Evolutionary conservation across 352 stramenopile genomes (phyloP).

Genomic region (Phytophthora agathidicida): DNA sequence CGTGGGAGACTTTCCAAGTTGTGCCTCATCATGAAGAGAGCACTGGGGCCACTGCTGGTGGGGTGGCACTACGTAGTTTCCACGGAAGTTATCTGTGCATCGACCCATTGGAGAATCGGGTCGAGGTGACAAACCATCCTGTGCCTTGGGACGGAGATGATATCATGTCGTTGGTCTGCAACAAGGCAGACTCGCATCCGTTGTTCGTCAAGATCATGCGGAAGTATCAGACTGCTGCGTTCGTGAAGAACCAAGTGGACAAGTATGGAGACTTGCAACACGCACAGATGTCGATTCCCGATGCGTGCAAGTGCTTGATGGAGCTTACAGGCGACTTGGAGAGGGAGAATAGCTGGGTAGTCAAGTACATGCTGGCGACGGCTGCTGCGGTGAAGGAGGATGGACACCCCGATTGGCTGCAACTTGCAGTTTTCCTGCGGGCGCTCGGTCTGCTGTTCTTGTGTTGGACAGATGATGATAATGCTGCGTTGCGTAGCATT

Average conservation of each 20-base stretch:
- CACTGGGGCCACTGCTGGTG: conserved; percentile 23
- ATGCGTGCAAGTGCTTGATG: conserved; percentile 69
- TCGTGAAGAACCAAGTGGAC: conserved; percentile 47
- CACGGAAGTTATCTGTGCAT: conserved; percentile 83
- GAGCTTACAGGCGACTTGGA: conserved; percentile 65
- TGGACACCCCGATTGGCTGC: conserved; percentile 83
- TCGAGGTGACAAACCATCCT: conserved; percentile 41
- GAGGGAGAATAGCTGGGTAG: conserved; percentile 53
- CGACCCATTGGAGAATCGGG: conserved; percentile 40
- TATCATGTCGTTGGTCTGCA: conserved; percentile 79
- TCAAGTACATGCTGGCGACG: conserved; percentile 76
- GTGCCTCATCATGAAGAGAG: conserved; percentile 54
- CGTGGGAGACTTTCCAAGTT: conserved; percentile 89
- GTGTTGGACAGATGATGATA: conserved; percentile 76
- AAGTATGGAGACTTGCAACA: conserved; percentile 62
- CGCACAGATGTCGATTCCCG: conserved; percentile 54
- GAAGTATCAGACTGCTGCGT: conserved; percentile 73
- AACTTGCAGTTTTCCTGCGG: conserved; percentile 77
- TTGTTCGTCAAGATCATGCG: conserved; percentile 74
- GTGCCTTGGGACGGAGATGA: conserved; percentile 77
- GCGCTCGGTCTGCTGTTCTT: conserved; percentile 79
- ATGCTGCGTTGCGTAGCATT: conserved; percentile 66
- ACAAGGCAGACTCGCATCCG: conserved; percentile 54
- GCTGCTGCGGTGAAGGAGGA: conserved; percentile 64
- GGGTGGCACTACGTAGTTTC: conserved; percentile 77